Evolutionary conservation across 2,329 filamentous ascomycete species (phyloP).

Genomic region (Fusarium hainanense): DNA sequence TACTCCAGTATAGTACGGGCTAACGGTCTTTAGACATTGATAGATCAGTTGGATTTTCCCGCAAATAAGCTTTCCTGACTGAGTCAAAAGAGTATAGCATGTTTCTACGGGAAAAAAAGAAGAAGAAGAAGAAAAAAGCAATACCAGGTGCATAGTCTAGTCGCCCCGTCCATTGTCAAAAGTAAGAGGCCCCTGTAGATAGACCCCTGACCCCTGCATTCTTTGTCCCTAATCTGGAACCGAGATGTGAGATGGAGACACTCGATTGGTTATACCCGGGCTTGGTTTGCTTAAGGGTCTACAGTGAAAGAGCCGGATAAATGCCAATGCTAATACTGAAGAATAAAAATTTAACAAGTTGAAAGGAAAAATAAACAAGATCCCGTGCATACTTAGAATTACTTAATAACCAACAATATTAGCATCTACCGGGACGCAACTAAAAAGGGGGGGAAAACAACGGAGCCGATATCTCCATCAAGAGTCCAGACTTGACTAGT

Average conservation of each 20-base stretch:
- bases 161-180: background rate
- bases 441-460: background rate
- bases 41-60: background rate
- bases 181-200: conserved; percentile 8
- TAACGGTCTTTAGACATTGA: background rate
- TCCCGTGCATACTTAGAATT: background rate
- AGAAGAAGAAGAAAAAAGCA: background rate
- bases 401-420: background rate
- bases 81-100: background rate
- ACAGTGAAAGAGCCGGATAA: background rate
- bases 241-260: conserved; percentile 13
- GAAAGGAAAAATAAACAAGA: background rate
- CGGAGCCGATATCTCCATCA: conserved; percentile 10
- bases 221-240: conserved; percentile 19
- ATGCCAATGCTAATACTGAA: background rate
- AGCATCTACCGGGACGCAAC: background rate
- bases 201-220: conserved; percentile 17
- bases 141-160: background rate
- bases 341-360: background rate
- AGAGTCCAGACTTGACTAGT: conserved; percentile 21
- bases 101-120: background rate
- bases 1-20: background rate
- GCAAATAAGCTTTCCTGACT: background rate
- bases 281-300: conserved; percentile 14
- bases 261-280: conserved; percentile 28